These are phyloP conservation scores for Penicillium egyptiacum DNA, from an alignment of 495 filamentous ascomycete species.

Conservation along the genomic window DNA sequence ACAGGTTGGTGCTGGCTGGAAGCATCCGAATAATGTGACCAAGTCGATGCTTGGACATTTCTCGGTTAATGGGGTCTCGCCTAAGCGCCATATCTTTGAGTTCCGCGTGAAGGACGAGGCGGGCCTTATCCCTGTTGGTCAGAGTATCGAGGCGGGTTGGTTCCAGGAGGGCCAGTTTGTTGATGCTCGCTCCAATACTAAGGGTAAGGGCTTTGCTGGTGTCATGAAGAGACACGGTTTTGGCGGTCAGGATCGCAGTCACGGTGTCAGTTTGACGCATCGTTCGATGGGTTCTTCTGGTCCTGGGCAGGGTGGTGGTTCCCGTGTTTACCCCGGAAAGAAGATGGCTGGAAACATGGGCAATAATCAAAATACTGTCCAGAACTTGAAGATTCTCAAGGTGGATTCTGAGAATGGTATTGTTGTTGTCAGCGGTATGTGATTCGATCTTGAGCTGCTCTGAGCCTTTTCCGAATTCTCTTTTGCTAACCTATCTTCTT, in stretches of 20 bases:
- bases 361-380: constrained; percentile 75
- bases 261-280: constrained; percentile 92
- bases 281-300: constrained; percentile 85
- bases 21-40: constrained; percentile 69
- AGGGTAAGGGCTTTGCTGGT: constrained; percentile 91
- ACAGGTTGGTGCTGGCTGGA: constrained; percentile 82
- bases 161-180: constrained; percentile 89
- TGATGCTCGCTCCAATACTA: constrained; percentile 73
- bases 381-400: constrained; percentile 86
- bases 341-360: constrained; percentile 98
- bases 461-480: not conserved
- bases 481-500: constrained; percentile 13
- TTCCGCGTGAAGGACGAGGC: constrained; percentile 74
- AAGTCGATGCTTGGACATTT: constrained; percentile 84
- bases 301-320: constrained; percentile 86
- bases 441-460: not conserved
- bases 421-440: constrained; percentile 78
- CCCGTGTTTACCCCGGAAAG: constrained; percentile 90
- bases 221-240: constrained; percentile 97
- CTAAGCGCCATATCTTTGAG: constrained; percentile 79
- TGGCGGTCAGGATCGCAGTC: constrained; percentile 81
- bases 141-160: constrained; percentile 75
- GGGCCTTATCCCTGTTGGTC: constrained; percentile 72
- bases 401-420: constrained; percentile 82
- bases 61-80: constrained; percentile 69